A percentile compares a stretch with the other conserved stretches of the same genome.
phyloP scores from a whole-genome alignment of 2,329 filamentous ascomycete genomes.

The Trichoderma oligosporum region DNA sequence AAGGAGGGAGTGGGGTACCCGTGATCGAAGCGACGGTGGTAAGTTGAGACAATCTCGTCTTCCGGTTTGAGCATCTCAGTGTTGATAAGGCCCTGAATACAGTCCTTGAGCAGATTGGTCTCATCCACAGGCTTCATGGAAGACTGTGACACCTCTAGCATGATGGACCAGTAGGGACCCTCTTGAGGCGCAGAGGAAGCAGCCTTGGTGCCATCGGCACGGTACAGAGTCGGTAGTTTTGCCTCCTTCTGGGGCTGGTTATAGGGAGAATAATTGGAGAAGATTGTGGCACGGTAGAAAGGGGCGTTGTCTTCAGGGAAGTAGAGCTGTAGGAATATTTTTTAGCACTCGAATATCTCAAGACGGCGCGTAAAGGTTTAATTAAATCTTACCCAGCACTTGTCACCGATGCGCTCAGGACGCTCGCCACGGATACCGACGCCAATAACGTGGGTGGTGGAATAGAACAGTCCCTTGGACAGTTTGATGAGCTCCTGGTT shows the following conservation, averaged over 20 bases:
- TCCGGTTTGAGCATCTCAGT: conserved; percentile 89
- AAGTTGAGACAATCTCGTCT: conserved; percentile 96
- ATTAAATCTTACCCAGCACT: conserved; percentile 75
- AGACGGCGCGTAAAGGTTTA: not conserved
- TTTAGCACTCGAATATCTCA: not conserved
- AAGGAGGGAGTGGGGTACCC: conserved; percentile 94
- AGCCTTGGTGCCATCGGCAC: conserved; percentile 81
- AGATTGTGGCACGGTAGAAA: conserved; percentile 99
- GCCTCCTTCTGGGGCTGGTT: conserved; percentile 83
- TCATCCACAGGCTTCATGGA: conserved; percentile 90
- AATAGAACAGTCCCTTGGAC: conserved; percentile 93
- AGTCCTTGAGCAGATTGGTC: conserved; percentile 80
- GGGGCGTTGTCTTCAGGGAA: conserved; percentile 98
- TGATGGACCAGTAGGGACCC: conserved; percentile 99
- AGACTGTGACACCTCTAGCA: conserved; percentile 97
- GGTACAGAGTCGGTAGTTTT: conserved; percentile 82
- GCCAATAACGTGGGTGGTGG: conserved; percentile 93
- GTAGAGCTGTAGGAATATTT: conserved; percentile 63
- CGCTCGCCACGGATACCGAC: conserved; percentile 88
- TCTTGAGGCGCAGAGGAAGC: conserved; percentile 68
- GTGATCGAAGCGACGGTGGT: conserved; percentile 97
- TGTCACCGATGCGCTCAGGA: conserved; percentile 95
- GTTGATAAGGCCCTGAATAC: conserved; percentile 94
- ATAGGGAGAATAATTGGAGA: conserved; percentile 99
- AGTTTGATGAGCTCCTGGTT: conserved; percentile 78